Percentiles rank a stretch among this genome's conserved stretches.
These are phyloP conservation scores for Colletotrichum lini DNA, from an alignment of 2,329 filamentous ascomycete genomes.

Conservation along the genomic window DNA sequence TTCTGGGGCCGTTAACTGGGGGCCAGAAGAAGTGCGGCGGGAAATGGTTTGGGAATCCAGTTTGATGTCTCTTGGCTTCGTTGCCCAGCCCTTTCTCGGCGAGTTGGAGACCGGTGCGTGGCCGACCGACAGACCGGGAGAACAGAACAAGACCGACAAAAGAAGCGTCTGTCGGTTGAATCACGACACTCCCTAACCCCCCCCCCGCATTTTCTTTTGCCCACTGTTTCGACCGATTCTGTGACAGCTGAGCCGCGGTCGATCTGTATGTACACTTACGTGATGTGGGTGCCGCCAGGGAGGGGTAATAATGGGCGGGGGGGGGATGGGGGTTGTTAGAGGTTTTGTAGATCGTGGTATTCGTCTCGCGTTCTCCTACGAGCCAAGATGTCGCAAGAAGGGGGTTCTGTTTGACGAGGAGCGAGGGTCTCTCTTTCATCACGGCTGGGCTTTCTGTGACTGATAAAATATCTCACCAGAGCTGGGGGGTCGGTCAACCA, in stretches of 20 bases:
- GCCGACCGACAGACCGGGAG: background rate
- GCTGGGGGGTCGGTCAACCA: too few species aligned
- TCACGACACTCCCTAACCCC: background rate
- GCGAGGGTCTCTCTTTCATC: background rate
- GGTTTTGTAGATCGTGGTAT: slow-evolving; percentile 13
- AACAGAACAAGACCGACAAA: background rate
- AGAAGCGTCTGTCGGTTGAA: too few species aligned
- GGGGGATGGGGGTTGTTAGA: background rate
- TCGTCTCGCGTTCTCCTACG: background rate
- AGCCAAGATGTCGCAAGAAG: slow-evolving; percentile 21
- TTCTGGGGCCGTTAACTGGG: background rate
- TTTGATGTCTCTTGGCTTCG: background rate
- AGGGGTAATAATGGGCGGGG: too few species aligned
- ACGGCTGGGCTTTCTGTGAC: background rate
- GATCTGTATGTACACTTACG: slow-evolving; percentile 20
- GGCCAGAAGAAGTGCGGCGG: slow-evolving; percentile 14
- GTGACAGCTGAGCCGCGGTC: slow-evolving; percentile 26
- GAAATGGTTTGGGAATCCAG: slow-evolving; percentile 27
- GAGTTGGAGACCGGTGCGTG: background rate
- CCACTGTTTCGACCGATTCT: slow-evolving; percentile 26
- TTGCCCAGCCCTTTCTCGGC: background rate
- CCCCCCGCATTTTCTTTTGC: slow-evolving; percentile 15
- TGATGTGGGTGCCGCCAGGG: slow-evolving; percentile 21
- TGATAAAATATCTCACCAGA: too few species aligned
- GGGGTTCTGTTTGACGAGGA: background rate